These are phyloP conservation scores for Astragalus membranaceus DNA, from an alignment of 306 rosid species.

Conservation along the genomic window DNA sequence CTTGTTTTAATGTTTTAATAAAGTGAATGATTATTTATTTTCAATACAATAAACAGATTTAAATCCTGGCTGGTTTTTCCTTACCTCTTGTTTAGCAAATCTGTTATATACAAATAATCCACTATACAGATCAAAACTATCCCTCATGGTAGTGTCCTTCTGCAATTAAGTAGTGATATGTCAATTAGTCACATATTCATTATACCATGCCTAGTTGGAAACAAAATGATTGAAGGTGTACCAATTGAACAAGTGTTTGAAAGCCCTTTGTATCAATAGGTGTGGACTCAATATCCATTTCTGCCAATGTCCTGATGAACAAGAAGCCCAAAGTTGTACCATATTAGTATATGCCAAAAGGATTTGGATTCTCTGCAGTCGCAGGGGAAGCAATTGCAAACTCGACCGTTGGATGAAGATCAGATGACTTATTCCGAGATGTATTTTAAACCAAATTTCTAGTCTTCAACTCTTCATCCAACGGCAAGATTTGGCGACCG, in stretches of 20 bases:
- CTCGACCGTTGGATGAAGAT: no score
- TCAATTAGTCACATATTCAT: neutral
- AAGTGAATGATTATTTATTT: neutral
- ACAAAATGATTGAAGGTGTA: neutral
- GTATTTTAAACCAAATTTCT: no score
- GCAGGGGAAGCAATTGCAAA: no score
- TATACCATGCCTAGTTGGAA: neutral
- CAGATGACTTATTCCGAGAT: no score
- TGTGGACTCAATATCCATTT: slow-evolving; percentile 42
- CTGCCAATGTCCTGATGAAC: slow-evolving; percentile 39
- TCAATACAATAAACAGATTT: neutral
- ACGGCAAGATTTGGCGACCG: no score
- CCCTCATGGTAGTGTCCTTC: slow-evolving; percentile 39
- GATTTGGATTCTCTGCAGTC: no score
- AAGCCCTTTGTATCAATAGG: slow-evolving; percentile 49
- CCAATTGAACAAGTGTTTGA: slow-evolving; percentile 45
- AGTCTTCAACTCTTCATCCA: no score
- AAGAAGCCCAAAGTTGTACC: neutral
- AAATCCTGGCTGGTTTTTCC: neutral
- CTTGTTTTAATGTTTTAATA: neutral
- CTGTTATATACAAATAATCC: slow-evolving; percentile 44
- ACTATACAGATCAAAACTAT: slow-evolving; percentile 48
- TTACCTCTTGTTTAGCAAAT: slow-evolving; percentile 62
- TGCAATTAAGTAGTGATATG: slow-evolving; percentile 22
- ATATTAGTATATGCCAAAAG: neutral